A percentile compares a stretch with the other conserved stretches of the same genome.
Evolutionary conservation across 257 asterid species (phyloP).

Genomic region (Ilex asprella): DNA sequence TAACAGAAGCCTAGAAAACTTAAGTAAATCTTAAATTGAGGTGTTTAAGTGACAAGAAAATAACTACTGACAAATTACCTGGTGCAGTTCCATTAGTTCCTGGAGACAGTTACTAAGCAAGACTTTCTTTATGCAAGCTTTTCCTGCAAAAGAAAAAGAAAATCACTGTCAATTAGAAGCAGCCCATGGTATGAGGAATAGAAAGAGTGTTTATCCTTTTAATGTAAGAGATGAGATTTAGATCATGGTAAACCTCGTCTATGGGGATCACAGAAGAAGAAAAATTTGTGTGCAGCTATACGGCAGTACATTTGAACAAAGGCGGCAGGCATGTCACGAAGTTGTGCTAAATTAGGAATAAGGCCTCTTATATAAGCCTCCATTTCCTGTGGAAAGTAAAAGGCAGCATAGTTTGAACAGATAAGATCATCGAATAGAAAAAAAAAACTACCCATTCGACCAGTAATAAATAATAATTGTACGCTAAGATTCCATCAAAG

Average conservation of each 20-base stretch:
- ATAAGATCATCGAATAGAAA: slow-evolving; percentile 2
- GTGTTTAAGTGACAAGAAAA: background rate
- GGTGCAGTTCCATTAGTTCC: slow-evolving; percentile 98
- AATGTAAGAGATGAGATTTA: background rate
- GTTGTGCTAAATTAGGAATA: slow-evolving; percentile 95
- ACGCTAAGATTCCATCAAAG: background rate
- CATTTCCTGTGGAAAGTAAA: slow-evolving; percentile 64
- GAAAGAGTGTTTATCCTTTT: too few relatives aligned
- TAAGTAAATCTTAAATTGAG: too few relatives aligned
- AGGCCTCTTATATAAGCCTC: slow-evolving; percentile 93
- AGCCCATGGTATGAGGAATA: too few relatives aligned
- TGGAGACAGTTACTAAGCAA: slow-evolving; percentile 97
- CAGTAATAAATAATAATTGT: background rate
- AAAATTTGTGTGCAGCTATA: slow-evolving; percentile 96
- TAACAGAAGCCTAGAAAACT: too few relatives aligned
- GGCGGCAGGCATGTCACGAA: slow-evolving; percentile 87
- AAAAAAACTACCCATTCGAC: background rate
- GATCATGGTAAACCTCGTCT: slow-evolving; percentile 65
- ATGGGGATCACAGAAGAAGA: slow-evolving; percentile 98
- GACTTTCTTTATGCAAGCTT: slow-evolving; percentile 97
- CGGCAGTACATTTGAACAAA: slow-evolving; percentile 98
- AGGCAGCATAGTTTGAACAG: slow-evolving; percentile 11
- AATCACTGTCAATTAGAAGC: background rate
- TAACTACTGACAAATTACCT: slow-evolving; percentile 41
- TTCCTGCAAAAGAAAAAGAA: slow-evolving; percentile 48